Base-by-base conservation (phyloP, 768 basidiomycete genomes). In the Kondoa subrosea region DNA sequence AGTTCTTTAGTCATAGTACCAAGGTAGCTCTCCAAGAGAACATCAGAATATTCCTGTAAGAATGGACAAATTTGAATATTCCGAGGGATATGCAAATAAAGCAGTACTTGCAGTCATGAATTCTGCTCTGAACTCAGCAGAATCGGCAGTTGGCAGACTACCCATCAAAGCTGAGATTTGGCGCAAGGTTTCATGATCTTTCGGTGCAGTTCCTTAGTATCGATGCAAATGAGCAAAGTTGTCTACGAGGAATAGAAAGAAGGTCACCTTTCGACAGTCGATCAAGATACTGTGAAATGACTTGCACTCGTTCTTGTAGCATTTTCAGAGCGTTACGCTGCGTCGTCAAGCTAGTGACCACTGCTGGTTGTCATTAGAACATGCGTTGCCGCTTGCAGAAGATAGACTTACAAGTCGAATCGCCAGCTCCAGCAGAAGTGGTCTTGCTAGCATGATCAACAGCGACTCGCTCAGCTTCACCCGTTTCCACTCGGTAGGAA, bases 391-490 rank as follows among this genome's bases (percentile, higher is more conserved):
- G 56, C 16, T 31, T 25, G 34, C n/a, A 30, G 60, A 30, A 1
- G 15, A 60, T 64, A 27, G 34, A 81, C 87, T 78, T 72, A 91
- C 67, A 26, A 25, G 27, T 63, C 0, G 30, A 50, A 85, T 88
- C 57, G 85, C 87, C 70, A 85, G 87, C 31, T 84, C 87, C 34
- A 65, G 73, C 31, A 66, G 71, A 30, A 61, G 89, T 88, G 8
- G 88, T 88, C 76, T 85, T 84, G 40, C 67, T 67, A 16, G 72
- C 29, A 89, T 90, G 93, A 76, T 97, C 93, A 0, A 99, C 95
- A 3, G 95, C 95, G 70, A 99, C 96, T 50, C 95, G 85, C 76
- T 99, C 95, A 17, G 95, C 95, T 78, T 99, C 95, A 34, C 93
- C 95, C 0, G 93, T 96, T 77, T 96, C 93, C 21, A 99, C 87